Conservation (phyloP, 1,139 yeast genomes). For the Protomyces lactucae-debilis region DNA sequence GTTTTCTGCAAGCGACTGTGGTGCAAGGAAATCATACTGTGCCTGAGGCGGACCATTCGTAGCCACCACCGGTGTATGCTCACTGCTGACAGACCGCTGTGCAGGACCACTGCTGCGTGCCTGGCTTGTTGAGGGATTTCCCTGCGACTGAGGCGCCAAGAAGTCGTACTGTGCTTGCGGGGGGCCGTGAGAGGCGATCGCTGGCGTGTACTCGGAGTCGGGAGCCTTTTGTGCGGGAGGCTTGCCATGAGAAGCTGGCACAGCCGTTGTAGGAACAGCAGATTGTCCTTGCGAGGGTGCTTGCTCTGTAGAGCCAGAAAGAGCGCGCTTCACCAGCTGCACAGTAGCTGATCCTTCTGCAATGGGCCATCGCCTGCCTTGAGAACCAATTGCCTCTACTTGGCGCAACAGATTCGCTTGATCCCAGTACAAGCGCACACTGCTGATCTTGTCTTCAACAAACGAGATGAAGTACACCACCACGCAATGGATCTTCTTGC, state of each 20-base stretch:
- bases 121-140: background rate
- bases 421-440: conserved; percentile 37
- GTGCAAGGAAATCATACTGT: conserved; percentile 11
- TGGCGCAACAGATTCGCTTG: conserved; percentile 38
- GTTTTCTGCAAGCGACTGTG: background rate
- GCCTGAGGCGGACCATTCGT: conserved; percentile 19
- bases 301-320: background rate
- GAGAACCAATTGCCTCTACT: conserved; percentile 36
- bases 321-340: conserved; percentile 8
- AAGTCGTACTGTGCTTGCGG: conserved; percentile 9
- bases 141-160: background rate
- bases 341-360: conserved; percentile 34
- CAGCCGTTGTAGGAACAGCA: conserved; percentile 6
- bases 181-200: background rate
- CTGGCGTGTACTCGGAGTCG: background rate
- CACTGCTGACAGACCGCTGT: background rate
- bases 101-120: background rate
- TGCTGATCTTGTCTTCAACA: conserved; percentile 31
- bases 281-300: conserved; percentile 4
- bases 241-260: background rate
- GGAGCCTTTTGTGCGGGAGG: background rate
- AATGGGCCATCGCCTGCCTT: conserved; percentile 39
- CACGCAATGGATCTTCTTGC: conserved; percentile 35
- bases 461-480: conserved; percentile 35
- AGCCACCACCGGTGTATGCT: background rate